These are phyloP conservation scores for Boletales sp. DNA, from an alignment of 768 basidiomycete genomes.

Conservation along the genomic window DNA sequence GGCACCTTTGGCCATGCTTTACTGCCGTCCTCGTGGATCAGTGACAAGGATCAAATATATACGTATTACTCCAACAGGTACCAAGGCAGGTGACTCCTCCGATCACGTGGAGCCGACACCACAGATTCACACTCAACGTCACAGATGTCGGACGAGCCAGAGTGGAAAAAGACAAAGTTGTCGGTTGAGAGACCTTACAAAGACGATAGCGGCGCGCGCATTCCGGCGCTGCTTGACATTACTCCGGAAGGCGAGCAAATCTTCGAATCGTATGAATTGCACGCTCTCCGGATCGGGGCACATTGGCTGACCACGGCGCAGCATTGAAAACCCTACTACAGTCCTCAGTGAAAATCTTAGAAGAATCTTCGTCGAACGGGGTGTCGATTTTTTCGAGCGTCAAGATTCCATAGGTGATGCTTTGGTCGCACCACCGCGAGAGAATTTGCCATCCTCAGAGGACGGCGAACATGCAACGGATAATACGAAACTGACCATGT, in stretches of 20 bases:
- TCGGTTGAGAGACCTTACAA: constrained; percentile 81
- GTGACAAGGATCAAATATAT: constrained; percentile 21
- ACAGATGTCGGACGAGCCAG: constrained; percentile 30
- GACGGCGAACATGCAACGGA: constrained; percentile 30
- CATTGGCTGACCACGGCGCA: constrained; percentile 27
- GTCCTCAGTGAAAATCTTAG: constrained; percentile 62
- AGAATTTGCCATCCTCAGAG: constrained; percentile 23
- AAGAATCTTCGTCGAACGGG: constrained; percentile 71
- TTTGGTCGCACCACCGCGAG: constrained; percentile 24
- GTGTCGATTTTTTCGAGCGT: constrained; percentile 69
- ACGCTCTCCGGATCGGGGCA: constrained; percentile 1
- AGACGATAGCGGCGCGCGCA: constrained; percentile 63
- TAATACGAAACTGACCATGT: constrained; percentile 48
- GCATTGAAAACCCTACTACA: constrained; percentile 54
- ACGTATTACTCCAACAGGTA: no score
- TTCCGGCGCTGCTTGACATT: constrained; percentile 67
- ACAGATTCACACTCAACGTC: not conserved
- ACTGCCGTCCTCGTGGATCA: constrained; percentile 27
- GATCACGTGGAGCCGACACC: constrained; percentile 24
- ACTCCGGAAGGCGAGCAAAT: constrained; percentile 63
- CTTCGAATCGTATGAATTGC: constrained; percentile 62
- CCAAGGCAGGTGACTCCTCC: not conserved
- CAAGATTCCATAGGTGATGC: constrained; percentile 25
- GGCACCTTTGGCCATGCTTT: constrained; percentile 27
- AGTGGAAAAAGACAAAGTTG: constrained; percentile 59